phyloP scores from a whole-genome alignment of 768 basidiomycete species.

The Agaricus sinodeliciosus region DNA sequence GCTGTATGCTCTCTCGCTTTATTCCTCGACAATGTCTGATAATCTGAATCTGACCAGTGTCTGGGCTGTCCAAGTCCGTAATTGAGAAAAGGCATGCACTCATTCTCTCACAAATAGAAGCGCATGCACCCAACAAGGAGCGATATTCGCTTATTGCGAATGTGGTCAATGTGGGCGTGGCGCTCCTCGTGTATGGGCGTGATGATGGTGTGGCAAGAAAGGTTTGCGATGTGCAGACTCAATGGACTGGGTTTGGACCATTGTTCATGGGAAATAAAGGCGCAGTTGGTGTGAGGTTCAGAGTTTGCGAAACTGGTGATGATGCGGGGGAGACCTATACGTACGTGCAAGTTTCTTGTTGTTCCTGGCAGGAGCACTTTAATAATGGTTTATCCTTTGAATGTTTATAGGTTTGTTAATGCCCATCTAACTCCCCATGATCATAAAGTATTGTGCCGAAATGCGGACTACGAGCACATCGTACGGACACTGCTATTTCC shows the following conservation, averaged over 20 bases:
- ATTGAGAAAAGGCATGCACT: conserved; percentile 63
- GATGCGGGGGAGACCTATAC: conserved; percentile 72
- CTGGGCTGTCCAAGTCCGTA: conserved; percentile 67
- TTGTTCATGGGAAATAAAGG: conserved; percentile 92
- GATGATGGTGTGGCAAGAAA: conserved; percentile 59
- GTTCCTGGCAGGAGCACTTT: neutral
- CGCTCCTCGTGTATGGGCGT: conserved; percentile 79
- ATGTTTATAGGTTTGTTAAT: conserved; percentile 70
- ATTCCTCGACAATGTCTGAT: neutral
- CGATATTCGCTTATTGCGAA: conserved; percentile 73
- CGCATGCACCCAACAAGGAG: conserved; percentile 65
- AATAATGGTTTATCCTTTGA: neutral
- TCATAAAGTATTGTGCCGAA: conserved; percentile 52
- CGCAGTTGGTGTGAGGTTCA: conserved; percentile 83
- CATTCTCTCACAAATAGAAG: conserved; percentile 70
- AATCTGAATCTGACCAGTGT: conserved; percentile 39
- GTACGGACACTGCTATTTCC: conserved; percentile 76
- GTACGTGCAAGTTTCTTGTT: conserved; percentile 38
- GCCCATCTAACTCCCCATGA: conserved; percentile 88
- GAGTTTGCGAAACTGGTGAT: conserved; percentile 50
- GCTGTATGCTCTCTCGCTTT: conserved; percentile 47
- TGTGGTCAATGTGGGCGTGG: conserved; percentile 81
- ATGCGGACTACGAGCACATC: conserved; percentile 78
- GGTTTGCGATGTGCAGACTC: conserved; percentile 60
- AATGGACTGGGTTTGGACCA: conserved; percentile 70